These are phyloP conservation scores for Grosmannia clavigera DNA, from an alignment of 2,329 filamentous ascomycete species.

Conservation along the genomic window DNA sequence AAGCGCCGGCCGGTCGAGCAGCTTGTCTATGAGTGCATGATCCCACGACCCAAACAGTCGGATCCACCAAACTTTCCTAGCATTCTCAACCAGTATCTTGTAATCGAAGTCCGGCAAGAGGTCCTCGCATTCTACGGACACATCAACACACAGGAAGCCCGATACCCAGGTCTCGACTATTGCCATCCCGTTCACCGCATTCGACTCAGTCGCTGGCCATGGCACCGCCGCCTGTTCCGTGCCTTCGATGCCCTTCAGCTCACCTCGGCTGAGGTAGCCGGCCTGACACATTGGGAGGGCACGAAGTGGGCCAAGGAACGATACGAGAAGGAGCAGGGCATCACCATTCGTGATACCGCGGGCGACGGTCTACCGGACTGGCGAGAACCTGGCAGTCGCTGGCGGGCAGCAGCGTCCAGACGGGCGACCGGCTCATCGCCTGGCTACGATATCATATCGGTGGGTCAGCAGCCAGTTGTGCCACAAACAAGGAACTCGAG, in stretches of 20 bases:
- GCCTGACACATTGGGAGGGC: slow-evolving; percentile 70
- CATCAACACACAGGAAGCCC: slow-evolving; percentile 66
- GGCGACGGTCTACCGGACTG: slow-evolving; percentile 54
- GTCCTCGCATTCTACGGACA: slow-evolving; percentile 69
- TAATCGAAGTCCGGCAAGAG: slow-evolving; percentile 67
- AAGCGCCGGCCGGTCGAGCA: slow-evolving; percentile 58
- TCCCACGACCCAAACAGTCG: slow-evolving; percentile 51
- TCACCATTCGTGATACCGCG: slow-evolving; percentile 58
- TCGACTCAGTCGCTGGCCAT: slow-evolving; percentile 64
- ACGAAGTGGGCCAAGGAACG: slow-evolving; percentile 73
- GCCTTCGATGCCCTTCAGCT: slow-evolving; percentile 60
- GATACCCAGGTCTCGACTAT: slow-evolving; percentile 74
- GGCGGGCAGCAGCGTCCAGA: slow-evolving; percentile 1
- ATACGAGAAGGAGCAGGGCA: slow-evolving; percentile 63
- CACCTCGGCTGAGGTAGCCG: slow-evolving; percentile 56
- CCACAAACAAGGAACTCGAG: background rate
- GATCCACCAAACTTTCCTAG: slow-evolving; percentile 62
- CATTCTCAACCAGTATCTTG: slow-evolving; percentile 57
- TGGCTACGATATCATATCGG: background rate
- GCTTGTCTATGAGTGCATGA: slow-evolving; percentile 63
- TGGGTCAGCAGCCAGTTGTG: background rate
- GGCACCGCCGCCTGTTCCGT: slow-evolving; percentile 64
- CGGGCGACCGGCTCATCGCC: background rate
- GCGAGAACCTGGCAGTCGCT: slow-evolving; percentile 34
- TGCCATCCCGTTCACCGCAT: slow-evolving; percentile 59